Evolutionary conservation across 139 green algal species (phyloP), one percentile per base, ranked within the genome.

Genomic region (Micractinium conductrix): DNA sequence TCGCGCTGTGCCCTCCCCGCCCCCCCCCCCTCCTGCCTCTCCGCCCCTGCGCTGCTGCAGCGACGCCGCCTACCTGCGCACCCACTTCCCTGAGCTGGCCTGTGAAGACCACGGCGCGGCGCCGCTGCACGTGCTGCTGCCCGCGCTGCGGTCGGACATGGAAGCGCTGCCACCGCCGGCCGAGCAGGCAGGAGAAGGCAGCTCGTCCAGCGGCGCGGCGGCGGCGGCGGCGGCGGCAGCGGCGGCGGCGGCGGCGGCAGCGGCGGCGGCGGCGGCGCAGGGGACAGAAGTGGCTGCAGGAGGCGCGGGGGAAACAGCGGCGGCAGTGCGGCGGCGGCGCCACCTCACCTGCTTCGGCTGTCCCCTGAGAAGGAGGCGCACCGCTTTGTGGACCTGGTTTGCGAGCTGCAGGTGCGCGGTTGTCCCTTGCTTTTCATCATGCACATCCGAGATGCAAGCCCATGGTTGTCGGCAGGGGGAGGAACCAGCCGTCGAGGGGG

Each of bases 311-410:
- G 78, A 50, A 83, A 60, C 28, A 16, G 65, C 65, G 17, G 65
- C 45, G 53, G 19, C 9, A 16, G 26, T 35, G 22, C 42, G 28
- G 42, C 1, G 42, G 2, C 83, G 89, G 1, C 43, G 45, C 17
- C 92, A 93, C 86, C 65, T 97, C 6, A 88, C 88, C 0, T 97
- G 94, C 86, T 94, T 69, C 84, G 95, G 1, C 79, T 96, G 19
- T 94, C 90, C 2, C 88, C 86, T 1, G 95, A 98, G 78, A 98
- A 98, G 89, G 95, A 98, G 85, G 90, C 95, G 0, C 63, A 92
- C 43, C 80, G 92, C 10, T 98, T 97, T 84, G 89, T 94, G 19
- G 87, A 87, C 1, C 37, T 95, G 35, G 86, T 94, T 44, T 85
- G 86, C 33, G 87, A 81, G 33, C 81, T 96, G 80, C 48, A 48